Conservation (phyloP, 176 grass and related monocot genomes). For the Melocanna baccifera region DNA sequence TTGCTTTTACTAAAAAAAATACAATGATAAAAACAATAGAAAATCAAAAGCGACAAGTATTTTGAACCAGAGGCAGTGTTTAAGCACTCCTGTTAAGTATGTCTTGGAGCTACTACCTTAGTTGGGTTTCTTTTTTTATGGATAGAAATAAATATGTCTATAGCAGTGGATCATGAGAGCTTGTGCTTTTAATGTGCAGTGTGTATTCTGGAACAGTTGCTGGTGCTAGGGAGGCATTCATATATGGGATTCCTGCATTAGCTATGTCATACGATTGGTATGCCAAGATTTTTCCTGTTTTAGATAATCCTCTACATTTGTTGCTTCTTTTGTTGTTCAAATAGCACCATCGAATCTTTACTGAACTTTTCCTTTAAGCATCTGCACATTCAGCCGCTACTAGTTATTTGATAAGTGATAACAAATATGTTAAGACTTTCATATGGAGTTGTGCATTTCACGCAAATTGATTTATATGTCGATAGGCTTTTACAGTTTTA, state of each 20-base stretch:
- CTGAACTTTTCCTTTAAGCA: background rate
- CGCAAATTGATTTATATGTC: background rate
- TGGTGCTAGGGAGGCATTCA: slow-evolving; percentile 92
- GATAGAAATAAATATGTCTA: background rate
- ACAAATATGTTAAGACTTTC: background rate
- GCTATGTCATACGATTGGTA: slow-evolving; percentile 94
- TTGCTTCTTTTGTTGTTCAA: background rate
- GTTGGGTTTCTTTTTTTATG: slow-evolving; percentile 3
- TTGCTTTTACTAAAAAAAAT: background rate
- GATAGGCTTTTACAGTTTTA: background rate
- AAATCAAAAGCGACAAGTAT: background rate
- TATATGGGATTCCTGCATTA: slow-evolving; percentile 74
- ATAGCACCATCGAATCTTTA: background rate
- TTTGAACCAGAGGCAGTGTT: background rate
- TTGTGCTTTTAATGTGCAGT: slow-evolving; percentile 51
- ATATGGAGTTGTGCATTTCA: background rate
- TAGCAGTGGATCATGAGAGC: background rate
- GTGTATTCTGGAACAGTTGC: slow-evolving; percentile 95
- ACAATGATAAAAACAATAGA: background rate
- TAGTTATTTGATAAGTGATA: background rate
- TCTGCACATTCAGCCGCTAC: background rate
- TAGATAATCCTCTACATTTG: background rate
- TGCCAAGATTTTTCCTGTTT: slow-evolving; percentile 4
- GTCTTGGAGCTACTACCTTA: slow-evolving; percentile 3
- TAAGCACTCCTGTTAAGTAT: background rate